Conservation (phyloP, 495 filamentous ascomycete genomes). For the Podospora bellae-mahoneyi region DNA sequence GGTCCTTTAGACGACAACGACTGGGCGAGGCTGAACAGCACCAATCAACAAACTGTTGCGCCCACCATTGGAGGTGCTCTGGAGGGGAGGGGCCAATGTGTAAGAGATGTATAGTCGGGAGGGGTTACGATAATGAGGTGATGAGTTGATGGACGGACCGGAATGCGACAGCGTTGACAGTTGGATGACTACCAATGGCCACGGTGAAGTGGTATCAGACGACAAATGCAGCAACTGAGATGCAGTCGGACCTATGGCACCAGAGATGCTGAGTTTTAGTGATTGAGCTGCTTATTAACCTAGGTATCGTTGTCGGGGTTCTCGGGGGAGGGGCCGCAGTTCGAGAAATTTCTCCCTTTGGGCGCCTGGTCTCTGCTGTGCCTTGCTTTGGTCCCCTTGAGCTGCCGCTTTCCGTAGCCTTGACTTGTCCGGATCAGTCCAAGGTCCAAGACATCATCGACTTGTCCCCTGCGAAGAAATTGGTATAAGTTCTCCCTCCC, state of each 20-base stretch:
- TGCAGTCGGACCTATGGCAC: not conserved
- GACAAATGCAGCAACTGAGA: too few species aligned
- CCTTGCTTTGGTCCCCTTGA: not conserved
- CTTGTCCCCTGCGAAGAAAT: not conserved
- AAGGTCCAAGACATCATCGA: conserved; percentile 4
- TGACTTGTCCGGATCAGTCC: not conserved
- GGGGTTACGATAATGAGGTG: not conserved
- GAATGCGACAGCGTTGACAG: not conserved
- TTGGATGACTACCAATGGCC: not conserved
- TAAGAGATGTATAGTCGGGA: not conserved
- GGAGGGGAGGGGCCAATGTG: not conserved
- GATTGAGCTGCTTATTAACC: not conserved
- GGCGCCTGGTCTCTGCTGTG: not conserved
- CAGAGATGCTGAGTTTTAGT: not conserved
- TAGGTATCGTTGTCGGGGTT: not conserved
- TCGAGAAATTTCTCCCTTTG: not conserved
- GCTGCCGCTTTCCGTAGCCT: not conserved
- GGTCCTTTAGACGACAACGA: not conserved
- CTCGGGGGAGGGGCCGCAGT: not conserved
- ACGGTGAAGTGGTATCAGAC: not conserved
- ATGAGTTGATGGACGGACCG: not conserved
- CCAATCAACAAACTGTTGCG: not conserved
- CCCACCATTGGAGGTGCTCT: not conserved
- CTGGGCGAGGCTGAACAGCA: conserved; percentile 3
- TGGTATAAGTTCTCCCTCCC: conserved; percentile 1